These are phyloP conservation scores for Plectranthus barbatus DNA, from an alignment of 257 asterid species.

Conservation along the genomic window DNA sequence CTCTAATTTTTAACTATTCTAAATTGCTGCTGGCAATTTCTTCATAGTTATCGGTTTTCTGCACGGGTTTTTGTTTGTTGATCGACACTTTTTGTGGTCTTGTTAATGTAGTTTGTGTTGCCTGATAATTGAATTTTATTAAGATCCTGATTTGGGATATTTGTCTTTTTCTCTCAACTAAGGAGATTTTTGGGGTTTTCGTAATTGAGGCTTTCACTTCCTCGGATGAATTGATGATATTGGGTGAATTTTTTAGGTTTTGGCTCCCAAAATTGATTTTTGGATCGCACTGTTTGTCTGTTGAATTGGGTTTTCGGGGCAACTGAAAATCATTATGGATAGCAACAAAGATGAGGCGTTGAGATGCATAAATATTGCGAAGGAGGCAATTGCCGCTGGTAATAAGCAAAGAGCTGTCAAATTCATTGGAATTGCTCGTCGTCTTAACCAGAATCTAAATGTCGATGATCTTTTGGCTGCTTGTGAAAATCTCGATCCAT, in stretches of 20 bases:
- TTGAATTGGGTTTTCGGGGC: background rate
- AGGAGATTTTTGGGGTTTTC: background rate
- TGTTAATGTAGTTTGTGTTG: background rate
- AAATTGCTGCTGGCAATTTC: background rate
- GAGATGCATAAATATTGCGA: conserved; percentile 46
- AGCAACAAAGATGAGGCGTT: conserved; percentile 64
- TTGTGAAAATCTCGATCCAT: conserved; percentile 35
- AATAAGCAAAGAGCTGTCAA: conserved; percentile 46
- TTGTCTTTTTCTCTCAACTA: background rate
- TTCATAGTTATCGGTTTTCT: background rate
- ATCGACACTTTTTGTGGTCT: background rate
- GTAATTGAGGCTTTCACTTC: conserved; percentile 5
- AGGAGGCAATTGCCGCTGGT: conserved; percentile 51
- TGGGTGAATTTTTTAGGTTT: conserved; percentile 12
- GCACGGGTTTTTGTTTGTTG: background rate
- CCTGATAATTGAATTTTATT: conserved; percentile 9
- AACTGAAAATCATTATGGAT: conserved; percentile 34
- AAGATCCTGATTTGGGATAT: conserved; percentile 16
- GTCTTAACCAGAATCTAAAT: conserved; percentile 32
- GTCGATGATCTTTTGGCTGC: conserved; percentile 42
- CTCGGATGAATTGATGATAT: conserved; percentile 9
- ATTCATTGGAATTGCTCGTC: conserved; percentile 47
- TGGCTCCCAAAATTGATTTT: conserved; percentile 22
- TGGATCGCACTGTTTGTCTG: conserved; percentile 2
- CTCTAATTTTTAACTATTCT: background rate